These are phyloP conservation scores for Ajuga chamaepitys DNA, from an alignment of 257 asterid species.

Conservation along the genomic window DNA sequence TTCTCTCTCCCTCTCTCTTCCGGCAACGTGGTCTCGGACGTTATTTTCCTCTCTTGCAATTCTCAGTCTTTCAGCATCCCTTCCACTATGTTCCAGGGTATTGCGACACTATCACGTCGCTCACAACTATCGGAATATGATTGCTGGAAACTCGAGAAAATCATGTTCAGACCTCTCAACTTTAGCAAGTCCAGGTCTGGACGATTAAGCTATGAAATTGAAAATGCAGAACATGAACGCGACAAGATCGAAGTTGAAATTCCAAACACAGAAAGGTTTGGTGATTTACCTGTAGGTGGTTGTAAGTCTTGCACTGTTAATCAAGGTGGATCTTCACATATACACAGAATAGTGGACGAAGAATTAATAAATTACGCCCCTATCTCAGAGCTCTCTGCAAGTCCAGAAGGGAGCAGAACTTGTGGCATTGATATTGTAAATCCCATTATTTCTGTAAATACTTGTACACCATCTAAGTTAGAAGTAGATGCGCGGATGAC, in stretches of 20 bases:
- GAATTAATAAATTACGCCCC: slow-evolving; percentile 14
- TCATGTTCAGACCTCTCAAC: slow-evolving; percentile 15
- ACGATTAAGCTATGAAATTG: slow-evolving; percentile 12
- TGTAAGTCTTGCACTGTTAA: slow-evolving; percentile 9
- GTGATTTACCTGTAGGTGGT: slow-evolving; percentile 15
- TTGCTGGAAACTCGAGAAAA: slow-evolving; percentile 12
- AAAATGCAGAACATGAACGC: slow-evolving; percentile 11
- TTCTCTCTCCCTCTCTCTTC: too few relatives aligned
- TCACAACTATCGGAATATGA: slow-evolving; percentile 25
- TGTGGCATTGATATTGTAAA: slow-evolving; percentile 18
- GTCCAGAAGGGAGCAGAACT: slow-evolving; percentile 20
- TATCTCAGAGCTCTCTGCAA: slow-evolving; percentile 21
- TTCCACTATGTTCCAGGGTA: slow-evolving; percentile 28
- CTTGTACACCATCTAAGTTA: slow-evolving; percentile 17
- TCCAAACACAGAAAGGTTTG: slow-evolving; percentile 10
- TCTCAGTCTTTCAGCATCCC: slow-evolving; percentile 6
- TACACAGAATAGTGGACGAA: slow-evolving; percentile 12
- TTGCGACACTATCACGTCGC: slow-evolving; percentile 5
- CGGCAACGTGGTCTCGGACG: neutral
- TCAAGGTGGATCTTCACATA: slow-evolving; percentile 13
- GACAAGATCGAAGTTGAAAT: slow-evolving; percentile 7
- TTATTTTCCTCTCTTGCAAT: neutral
- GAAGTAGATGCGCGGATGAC: slow-evolving; percentile 28
- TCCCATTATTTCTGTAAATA: slow-evolving; percentile 9
- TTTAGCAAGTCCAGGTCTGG: slow-evolving; percentile 14